Evolutionary conservation across 208 protist genomes (phyloP).

Genomic region (Jaenimonas drosophilae): DNA sequence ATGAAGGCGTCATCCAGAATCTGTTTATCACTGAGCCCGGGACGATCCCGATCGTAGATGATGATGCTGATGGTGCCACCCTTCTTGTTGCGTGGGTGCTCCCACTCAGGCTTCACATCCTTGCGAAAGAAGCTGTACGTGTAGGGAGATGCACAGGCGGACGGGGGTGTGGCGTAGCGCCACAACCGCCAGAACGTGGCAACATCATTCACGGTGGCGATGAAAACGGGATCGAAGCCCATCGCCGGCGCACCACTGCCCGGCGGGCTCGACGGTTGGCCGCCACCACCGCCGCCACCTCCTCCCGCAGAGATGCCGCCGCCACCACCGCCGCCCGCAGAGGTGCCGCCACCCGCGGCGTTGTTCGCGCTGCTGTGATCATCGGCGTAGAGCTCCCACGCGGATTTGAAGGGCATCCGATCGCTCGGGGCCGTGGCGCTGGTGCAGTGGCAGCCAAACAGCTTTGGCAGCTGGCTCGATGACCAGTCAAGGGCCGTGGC

Average conservation of each 20-base stretch:
- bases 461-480: slow-evolving; percentile 33
- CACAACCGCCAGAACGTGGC: slow-evolving; percentile 78
- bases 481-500: slow-evolving; percentile 25
- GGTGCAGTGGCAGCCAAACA: slow-evolving; percentile 59
- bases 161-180: slow-evolving; percentile 58
- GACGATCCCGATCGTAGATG: slow-evolving; percentile 72
- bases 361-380: slow-evolving; percentile 36
- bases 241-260: slow-evolving; percentile 1
- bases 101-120: slow-evolving; percentile 77
- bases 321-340: not conserved
- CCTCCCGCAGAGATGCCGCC: not conserved
- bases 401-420: slow-evolving; percentile 43
- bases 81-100: slow-evolving; percentile 76
- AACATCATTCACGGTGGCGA: slow-evolving; percentile 60
- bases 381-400: slow-evolving; percentile 77
- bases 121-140: slow-evolving; percentile 86
- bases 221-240: slow-evolving; percentile 54
- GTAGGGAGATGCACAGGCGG: slow-evolving; percentile 38
- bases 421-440: slow-evolving; percentile 29
- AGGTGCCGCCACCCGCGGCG: slow-evolving; percentile 1
- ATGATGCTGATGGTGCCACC: slow-evolving; percentile 75
- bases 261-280: slow-evolving; percentile 1
- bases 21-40: slow-evolving; percentile 61
- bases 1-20: slow-evolving; percentile 78
- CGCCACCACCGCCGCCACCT: not conserved